A percentile compares a stretch with the other conserved stretches of the same genome.
These are phyloP conservation scores for Mucuna pruriens DNA, from an alignment of 306 rosid genomes.

Conservation along the genomic window DNA sequence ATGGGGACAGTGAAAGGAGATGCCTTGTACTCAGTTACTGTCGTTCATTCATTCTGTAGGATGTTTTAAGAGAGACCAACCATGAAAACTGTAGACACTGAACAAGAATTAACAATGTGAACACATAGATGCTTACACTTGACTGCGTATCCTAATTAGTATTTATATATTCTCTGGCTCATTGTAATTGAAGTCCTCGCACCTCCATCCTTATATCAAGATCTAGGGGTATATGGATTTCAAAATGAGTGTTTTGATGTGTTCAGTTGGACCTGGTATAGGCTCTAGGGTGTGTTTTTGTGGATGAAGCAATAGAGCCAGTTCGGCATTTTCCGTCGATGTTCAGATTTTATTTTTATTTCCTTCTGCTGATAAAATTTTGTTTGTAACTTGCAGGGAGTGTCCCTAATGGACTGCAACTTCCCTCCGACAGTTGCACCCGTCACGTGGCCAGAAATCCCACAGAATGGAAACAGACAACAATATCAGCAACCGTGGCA, in stretches of 20 bases:
- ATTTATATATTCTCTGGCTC: conserved; percentile 7
- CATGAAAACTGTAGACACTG: conserved; percentile 16
- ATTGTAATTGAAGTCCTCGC: background rate
- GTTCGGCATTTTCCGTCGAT: conserved; percentile 17
- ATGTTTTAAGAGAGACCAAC: conserved; percentile 9
- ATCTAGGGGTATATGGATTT: background rate
- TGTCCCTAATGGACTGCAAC: conserved; percentile 64
- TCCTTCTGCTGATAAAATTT: conserved; percentile 26
- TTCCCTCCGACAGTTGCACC: conserved; percentile 64
- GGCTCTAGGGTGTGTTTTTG: background rate
- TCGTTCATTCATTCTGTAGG: conserved; percentile 25
- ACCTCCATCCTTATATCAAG: background rate
- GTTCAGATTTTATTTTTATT: conserved; percentile 17
- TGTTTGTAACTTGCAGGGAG: conserved; percentile 54
- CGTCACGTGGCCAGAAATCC: conserved; percentile 66
- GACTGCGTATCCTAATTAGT: conserved; percentile 5
- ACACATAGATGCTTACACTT: conserved; percentile 13
- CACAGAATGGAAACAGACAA: conserved; percentile 65
- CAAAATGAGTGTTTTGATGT: background rate
- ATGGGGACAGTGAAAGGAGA: background rate
- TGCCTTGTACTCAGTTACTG: background rate
- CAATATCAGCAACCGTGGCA: conserved; percentile 85
- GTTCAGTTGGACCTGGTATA: conserved; percentile 11
- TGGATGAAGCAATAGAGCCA: background rate
- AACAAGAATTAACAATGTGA: conserved; percentile 5